A percentile compares a stretch with the other conserved stretches of the same genome.
Conservation (phyloP, 257 asterid genomes). For the Voacanga thouarsii region DNA sequence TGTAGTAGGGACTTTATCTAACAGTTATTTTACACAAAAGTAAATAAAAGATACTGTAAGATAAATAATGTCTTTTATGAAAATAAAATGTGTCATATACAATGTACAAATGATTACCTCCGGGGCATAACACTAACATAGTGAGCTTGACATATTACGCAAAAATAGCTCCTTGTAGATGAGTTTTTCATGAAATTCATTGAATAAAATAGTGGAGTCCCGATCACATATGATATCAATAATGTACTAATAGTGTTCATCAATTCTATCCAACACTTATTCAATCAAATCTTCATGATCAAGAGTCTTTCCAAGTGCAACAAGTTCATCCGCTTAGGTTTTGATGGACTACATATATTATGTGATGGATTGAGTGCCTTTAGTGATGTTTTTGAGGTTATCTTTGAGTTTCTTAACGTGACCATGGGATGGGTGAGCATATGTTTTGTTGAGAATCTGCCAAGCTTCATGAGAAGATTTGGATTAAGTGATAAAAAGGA, state of each 20-base stretch:
- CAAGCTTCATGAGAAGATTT: too few relatives aligned
- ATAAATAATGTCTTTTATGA: too few relatives aligned
- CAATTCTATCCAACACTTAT: not conserved
- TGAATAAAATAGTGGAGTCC: not conserved
- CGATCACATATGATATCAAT: not conserved
- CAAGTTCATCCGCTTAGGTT: not conserved
- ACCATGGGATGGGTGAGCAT: not conserved
- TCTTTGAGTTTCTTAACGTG: too few relatives aligned
- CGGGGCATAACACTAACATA: too few relatives aligned
- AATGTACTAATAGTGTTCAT: not conserved
- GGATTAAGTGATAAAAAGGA: too few relatives aligned
- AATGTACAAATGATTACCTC: too few relatives aligned
- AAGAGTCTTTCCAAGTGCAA: not conserved
- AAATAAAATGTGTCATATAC: too few relatives aligned
- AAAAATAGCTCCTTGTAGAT: not conserved
- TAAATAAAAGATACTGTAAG: too few relatives aligned
- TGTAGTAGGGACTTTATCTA: too few relatives aligned
- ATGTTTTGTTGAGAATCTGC: not conserved
- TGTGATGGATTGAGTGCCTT: not conserved
- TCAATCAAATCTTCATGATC: not conserved
- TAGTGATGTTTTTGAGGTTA: not conserved
- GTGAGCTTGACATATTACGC: too few relatives aligned
- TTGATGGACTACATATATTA: not conserved
- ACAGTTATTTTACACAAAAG: too few relatives aligned
- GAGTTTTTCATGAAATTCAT: not conserved